Conservation (phyloP, 2,329 filamentous ascomycete species). For the Trichophyton schoenleinii region DNA sequence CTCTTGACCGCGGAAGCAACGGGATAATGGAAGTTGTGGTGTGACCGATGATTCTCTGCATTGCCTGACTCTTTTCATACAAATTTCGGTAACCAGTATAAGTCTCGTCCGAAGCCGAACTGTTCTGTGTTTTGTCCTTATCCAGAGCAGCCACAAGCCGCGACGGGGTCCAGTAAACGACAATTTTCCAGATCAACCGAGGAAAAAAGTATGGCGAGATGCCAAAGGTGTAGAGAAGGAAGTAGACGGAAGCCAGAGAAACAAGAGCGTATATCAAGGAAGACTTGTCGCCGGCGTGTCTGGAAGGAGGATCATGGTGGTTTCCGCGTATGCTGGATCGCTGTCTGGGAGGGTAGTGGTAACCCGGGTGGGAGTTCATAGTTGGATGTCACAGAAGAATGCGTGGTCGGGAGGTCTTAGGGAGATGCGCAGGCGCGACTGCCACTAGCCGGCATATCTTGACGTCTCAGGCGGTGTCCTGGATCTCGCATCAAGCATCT, state of each 20-base stretch:
- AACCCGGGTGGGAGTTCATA: conserved; percentile 6
- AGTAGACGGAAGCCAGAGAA: conserved; percentile 20
- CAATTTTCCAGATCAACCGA: conserved; percentile 26
- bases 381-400: not conserved
- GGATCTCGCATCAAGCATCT: not conserved
- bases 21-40: conserved; percentile 43
- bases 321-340: conserved; percentile 11
- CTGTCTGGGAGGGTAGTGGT: conserved; percentile 14
- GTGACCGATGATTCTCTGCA: conserved; percentile 52
- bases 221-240: conserved; percentile 22
- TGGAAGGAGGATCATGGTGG: conserved; percentile 24
- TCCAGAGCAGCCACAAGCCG: conserved; percentile 35
- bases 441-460: conserved; percentile 3
- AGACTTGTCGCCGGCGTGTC: conserved; percentile 19
- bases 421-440: not conserved
- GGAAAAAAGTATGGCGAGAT: conserved; percentile 20
- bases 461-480: not conserved
- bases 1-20: conserved; percentile 39
- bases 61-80: conserved; percentile 49
- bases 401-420: not conserved
- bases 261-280: conserved; percentile 21
- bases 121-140: conserved; percentile 21
- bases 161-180: conserved; percentile 30
- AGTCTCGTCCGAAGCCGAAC: not conserved
- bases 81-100: conserved; percentile 25